These are phyloP conservation scores for Thozetella sp. DNA, from an alignment of 495 filamentous ascomycete genomes.

Conservation along the genomic window DNA sequence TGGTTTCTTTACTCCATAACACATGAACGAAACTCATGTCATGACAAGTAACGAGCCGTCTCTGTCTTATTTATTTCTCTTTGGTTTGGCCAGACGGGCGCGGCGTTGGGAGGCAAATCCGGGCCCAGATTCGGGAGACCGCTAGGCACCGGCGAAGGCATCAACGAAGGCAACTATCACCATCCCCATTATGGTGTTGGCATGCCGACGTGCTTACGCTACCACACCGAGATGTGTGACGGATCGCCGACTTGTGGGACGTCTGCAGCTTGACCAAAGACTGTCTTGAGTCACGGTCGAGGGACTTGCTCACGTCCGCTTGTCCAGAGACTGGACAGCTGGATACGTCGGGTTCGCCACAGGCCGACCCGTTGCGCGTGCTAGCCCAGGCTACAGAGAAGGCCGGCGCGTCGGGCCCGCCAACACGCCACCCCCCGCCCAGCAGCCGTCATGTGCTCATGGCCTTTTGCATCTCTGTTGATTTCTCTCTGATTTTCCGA, in stretches of 20 bases:
- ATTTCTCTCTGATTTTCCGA: neutral
- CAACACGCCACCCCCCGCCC: too few relatives aligned
- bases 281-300: too few relatives aligned
- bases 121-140: neutral
- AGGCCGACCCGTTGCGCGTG: too few relatives aligned
- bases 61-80: neutral
- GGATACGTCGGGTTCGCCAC: too few relatives aligned
- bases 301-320: too few relatives aligned
- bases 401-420: too few relatives aligned
- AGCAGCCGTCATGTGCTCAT: too few relatives aligned
- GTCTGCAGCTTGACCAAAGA: neutral
- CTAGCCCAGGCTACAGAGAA: too few relatives aligned
- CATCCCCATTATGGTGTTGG: neutral
- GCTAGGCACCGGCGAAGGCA: neutral
- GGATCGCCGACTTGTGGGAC: neutral
- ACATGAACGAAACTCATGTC: neutral
- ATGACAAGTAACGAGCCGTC: neutral
- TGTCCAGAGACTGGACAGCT: too few relatives aligned
- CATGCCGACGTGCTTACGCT: neutral
- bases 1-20: neutral
- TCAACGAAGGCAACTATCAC: neutral
- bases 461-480: slow-evolving; percentile 4
- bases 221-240: neutral
- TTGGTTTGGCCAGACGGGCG: neutral
- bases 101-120: neutral